Conservation (phyloP, 2,329 filamentous ascomycete genomes). For the Penicillium nordicum region DNA sequence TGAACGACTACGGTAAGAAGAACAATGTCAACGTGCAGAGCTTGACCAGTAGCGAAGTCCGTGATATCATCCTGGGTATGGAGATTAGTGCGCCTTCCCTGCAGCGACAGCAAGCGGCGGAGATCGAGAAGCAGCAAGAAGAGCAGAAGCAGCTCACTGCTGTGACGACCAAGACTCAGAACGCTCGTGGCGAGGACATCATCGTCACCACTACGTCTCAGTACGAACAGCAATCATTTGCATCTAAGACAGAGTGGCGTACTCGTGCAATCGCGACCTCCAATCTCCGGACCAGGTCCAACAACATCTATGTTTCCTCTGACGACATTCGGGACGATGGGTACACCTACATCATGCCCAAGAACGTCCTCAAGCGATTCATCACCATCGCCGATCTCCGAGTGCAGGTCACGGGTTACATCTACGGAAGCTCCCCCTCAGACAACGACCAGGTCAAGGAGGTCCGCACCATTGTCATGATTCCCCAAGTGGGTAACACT, state of each 20-base stretch:
- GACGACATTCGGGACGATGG: conserved; percentile 89
- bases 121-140: conserved; percentile 98
- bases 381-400: conserved; percentile 95
- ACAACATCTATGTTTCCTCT: conserved; percentile 98
- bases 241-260: conserved; percentile 98
- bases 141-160: conserved; percentile 95
- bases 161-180: conserved; percentile 97
- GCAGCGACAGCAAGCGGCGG: conserved; percentile 95
- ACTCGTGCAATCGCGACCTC: conserved; percentile 95
- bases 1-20: conserved; percentile 99
- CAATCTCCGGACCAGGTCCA: conserved; percentile 86
- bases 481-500: conserved; percentile 91
- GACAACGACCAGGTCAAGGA: conserved; percentile 98
- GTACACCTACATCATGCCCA: conserved; percentile 96
- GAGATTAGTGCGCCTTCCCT: conserved; percentile 97
- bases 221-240: conserved; percentile 96
- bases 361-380: conserved; percentile 97
- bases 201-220: conserved; percentile 97
- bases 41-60: conserved; percentile 92
- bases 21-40: conserved; percentile 99
- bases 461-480: conserved; percentile 92
- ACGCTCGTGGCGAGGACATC: conserved; percentile 94
- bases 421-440: conserved; percentile 87
- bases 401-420: conserved; percentile 91
- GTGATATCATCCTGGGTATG: conserved; percentile 98